A percentile compares a stretch with the other conserved stretches of the same genome.
phyloP scores from a whole-genome alignment of 306 rosid species.

The Cucumis sativus region DNA sequence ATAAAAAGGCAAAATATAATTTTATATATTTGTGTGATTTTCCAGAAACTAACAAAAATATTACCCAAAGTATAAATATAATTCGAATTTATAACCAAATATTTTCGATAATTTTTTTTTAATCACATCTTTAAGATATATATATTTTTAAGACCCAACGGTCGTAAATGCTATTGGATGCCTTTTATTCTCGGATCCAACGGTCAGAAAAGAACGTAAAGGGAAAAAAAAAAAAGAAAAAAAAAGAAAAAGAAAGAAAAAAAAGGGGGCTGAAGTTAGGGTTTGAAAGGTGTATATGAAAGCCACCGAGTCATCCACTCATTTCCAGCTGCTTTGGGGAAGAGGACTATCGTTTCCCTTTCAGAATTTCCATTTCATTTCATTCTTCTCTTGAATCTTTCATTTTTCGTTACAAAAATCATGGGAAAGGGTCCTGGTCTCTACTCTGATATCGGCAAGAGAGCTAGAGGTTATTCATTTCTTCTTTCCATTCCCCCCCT shows the following conservation, averaged over 20 bases:
- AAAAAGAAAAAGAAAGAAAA: not conserved
- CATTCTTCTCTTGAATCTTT: constrained; percentile 12
- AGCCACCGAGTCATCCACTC: not conserved
- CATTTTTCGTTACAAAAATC: constrained; percentile 12
- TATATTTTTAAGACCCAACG: not conserved
- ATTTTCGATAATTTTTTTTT: not conserved
- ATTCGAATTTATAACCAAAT: not conserved
- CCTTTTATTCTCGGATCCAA: not conserved
- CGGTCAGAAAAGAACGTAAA: not conserved
- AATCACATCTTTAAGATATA: too few relatives aligned
- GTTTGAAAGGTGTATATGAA: constrained; percentile 13
- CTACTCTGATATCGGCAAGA: constrained; percentile 82
- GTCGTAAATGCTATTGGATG: not conserved
- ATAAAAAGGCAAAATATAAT: too few relatives aligned
- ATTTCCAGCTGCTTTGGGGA: constrained; percentile 5
- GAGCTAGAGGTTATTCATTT: constrained; percentile 38
- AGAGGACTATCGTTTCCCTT: not conserved
- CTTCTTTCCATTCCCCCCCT: not conserved
- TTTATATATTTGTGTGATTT: too few relatives aligned
- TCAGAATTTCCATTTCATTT: not conserved
- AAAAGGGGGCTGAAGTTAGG: constrained; percentile 20
- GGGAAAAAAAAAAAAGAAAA: not conserved
- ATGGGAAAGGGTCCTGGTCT: constrained; percentile 96
- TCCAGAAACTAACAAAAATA: too few relatives aligned
- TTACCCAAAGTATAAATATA: too few relatives aligned